phyloP scores from a whole-genome alignment of 345 rosid species.

The Hypericum androsaemum region DNA sequence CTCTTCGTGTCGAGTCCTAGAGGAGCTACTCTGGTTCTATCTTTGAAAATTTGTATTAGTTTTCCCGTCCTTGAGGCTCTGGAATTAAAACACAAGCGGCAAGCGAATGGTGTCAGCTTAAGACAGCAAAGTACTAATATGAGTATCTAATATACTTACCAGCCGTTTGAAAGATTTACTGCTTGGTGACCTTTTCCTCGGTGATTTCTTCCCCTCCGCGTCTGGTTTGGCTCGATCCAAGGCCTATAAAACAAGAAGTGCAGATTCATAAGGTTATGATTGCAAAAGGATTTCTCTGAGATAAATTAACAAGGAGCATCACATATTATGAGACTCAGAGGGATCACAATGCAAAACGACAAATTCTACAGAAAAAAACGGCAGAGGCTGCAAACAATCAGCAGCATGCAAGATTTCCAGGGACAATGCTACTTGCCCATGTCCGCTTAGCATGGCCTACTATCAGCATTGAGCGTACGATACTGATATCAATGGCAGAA shows the following conservation, averaged over 20 bases:
- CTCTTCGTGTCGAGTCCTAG: too few relatives aligned
- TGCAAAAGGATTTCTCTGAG: too few relatives aligned
- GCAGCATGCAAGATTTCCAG: too few relatives aligned
- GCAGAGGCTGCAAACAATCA: too few relatives aligned
- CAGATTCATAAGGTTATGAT: background rate
- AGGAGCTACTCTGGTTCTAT: background rate
- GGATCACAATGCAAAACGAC: too few relatives aligned
- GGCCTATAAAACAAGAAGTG: slow-evolving; percentile 13
- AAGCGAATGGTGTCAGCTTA: background rate
- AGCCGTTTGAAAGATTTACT: slow-evolving; percentile 24
- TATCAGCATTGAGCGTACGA: too few relatives aligned
- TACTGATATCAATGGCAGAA: too few relatives aligned
- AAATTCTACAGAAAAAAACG: too few relatives aligned
- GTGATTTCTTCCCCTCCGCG: slow-evolving; percentile 12
- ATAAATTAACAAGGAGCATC: too few relatives aligned
- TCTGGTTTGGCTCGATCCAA: slow-evolving; percentile 30
- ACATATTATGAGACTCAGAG: too few relatives aligned
- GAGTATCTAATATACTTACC: slow-evolving; percentile 13
- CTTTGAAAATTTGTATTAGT: slow-evolving; percentile 14
- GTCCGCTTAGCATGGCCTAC: too few relatives aligned
- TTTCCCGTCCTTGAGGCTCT: slow-evolving; percentile 22
- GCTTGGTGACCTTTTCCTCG: slow-evolving; percentile 14
- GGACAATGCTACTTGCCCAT: too few relatives aligned
- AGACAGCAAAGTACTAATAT: background rate
- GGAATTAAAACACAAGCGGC: background rate